Conservation (phyloP, 495 filamentous ascomycete species). For the Penicillium odoratum region DNA sequence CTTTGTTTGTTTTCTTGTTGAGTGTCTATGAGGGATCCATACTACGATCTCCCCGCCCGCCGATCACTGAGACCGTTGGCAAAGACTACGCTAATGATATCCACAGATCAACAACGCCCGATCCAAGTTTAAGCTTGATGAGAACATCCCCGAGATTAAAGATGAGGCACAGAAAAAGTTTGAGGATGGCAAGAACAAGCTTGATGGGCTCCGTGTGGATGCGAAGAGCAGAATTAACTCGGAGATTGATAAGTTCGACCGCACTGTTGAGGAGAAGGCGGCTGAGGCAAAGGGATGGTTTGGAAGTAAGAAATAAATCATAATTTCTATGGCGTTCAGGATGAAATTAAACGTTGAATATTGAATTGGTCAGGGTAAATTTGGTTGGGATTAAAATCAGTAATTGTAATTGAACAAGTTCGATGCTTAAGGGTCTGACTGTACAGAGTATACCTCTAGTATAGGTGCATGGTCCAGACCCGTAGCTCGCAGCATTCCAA, state of each 20-base stretch:
- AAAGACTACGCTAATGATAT: conserved; percentile 5
- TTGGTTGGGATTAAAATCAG: background rate
- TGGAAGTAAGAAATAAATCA: conserved; percentile 58
- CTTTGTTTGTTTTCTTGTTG: background rate
- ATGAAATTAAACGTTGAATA: background rate
- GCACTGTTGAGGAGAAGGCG: conserved; percentile 73
- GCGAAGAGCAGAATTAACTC: conserved; percentile 51
- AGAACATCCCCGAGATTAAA: conserved; percentile 59
- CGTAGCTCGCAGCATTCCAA: conserved; percentile 23
- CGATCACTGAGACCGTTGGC: conserved; percentile 1
- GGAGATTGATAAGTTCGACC: conserved; percentile 57
- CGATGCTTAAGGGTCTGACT: background rate
- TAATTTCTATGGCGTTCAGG: background rate
- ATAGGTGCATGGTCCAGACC: background rate
- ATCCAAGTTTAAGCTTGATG: conserved; percentile 57
- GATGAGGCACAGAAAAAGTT: conserved; percentile 67
- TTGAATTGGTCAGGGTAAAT: no score
- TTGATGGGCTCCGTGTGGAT: conserved; percentile 59
- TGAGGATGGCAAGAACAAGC: conserved; percentile 63
- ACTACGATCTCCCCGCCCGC: background rate
- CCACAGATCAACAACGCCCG: conserved; percentile 61
- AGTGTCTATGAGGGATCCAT: no score
- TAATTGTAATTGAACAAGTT: background rate
- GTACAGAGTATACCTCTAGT: background rate
- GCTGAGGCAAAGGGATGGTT: conserved; percentile 87